Evolutionary conservation across 1,139 yeast species (phyloP), one percentile per base, ranked within the genome.

Genomic region (Yamadazyma diospyri): DNA sequence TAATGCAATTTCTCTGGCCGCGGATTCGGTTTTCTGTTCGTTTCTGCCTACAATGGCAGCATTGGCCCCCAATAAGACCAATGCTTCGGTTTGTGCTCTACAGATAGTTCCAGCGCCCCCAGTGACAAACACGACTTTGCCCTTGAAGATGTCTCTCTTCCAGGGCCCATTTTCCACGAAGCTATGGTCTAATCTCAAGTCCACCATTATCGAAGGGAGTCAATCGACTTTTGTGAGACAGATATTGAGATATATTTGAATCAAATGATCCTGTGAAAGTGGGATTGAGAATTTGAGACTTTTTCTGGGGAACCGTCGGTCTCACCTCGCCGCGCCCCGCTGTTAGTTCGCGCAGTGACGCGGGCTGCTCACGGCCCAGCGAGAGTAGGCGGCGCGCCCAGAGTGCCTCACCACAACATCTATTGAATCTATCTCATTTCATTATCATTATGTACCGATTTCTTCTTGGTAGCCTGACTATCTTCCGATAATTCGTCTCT

Each of bases 31-130:
- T 47, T 81, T 83, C 25, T 68, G 76, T 23, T 52, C 59, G 49
- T 82, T 81, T 50, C 97, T 74, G 5, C 98, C 97, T 19, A 92
- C 60, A 34, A 89, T 83, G 7, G 84, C 88, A 11, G 94, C 95
- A 49, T 86, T 67, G 42, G 96, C 94, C 5, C 98, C 98, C 10
- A 89, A 66, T 12, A 78, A 60, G 5, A 88, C 83, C 59, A 89
- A 42, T 0, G 96, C 95, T 54, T 86, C 95, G 1, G 86, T 77
- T 57, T 89, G 97, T 8, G 83, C 94, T 36, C 94, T 70, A 58
- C 97, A 89, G 33, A 89, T 89, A 17, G 95, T 79, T 10, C 97
- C 97, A 2, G 97, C 94, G 14, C 97, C 97, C 6, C 98, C 98
- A 1, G 98, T 89, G 36, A 88, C 86, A 48, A 88, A 85, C 10